phyloP scores from a whole-genome alignment of 1,139 yeast genomes.

The Scheffersomyces stambukii region DNA sequence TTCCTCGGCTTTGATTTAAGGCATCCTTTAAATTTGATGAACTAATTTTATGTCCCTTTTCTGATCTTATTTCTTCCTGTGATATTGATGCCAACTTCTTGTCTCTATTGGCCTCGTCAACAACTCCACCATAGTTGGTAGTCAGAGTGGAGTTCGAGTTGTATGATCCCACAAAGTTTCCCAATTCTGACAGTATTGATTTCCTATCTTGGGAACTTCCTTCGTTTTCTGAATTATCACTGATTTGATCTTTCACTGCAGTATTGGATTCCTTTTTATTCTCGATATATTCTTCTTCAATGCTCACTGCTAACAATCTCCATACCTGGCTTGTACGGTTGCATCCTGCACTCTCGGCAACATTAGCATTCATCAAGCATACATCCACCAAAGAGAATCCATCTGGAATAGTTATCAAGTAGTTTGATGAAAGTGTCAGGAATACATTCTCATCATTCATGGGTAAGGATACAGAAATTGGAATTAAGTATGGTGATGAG shows the following conservation, averaged over 20 bases:
- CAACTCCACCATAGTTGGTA: slow-evolving; percentile 26
- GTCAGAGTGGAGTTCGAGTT: slow-evolving; percentile 44
- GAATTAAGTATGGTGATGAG: slow-evolving; percentile 43
- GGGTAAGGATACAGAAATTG: slow-evolving; percentile 41
- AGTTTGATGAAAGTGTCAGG: slow-evolving; percentile 38
- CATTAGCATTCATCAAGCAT: slow-evolving; percentile 55
- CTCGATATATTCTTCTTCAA: slow-evolving; percentile 37
- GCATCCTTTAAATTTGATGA: slow-evolving; percentile 21
- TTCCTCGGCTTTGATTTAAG: slow-evolving; percentile 20
- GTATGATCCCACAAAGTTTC: slow-evolving; percentile 40
- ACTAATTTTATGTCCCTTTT: slow-evolving; percentile 1
- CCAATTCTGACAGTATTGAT: slow-evolving; percentile 39
- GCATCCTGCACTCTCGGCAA: slow-evolving; percentile 51
- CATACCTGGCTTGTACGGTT: slow-evolving; percentile 66
- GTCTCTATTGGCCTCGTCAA: background rate
- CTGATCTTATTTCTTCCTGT: background rate
- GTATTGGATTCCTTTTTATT: background rate
- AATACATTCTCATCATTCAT: slow-evolving; percentile 40
- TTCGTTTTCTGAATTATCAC: slow-evolving; percentile 4
- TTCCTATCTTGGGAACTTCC: slow-evolving; percentile 12
- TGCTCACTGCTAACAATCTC: slow-evolving; percentile 57
- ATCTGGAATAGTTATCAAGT: slow-evolving; percentile 42
- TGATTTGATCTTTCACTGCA: slow-evolving; percentile 2
- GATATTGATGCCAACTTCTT: background rate
- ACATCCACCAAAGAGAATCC: slow-evolving; percentile 49